Evolutionary conservation across 495 filamentous ascomycete genomes (phyloP).

Genomic region (Daldinia decipiens): DNA sequence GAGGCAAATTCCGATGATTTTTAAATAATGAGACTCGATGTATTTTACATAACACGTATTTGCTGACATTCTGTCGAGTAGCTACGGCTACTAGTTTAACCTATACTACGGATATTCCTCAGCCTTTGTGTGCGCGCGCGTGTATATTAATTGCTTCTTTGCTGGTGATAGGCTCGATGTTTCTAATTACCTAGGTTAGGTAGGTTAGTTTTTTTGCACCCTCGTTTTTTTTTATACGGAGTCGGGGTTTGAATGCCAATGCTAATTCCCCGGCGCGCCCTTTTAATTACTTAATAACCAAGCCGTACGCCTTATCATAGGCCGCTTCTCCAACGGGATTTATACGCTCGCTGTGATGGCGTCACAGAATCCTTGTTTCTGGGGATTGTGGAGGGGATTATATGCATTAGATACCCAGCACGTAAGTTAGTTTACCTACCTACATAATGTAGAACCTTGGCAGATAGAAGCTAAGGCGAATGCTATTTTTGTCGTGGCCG

Average conservation of each 20-base stretch:
- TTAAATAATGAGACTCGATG: conserved; percentile 31
- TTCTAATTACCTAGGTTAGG: no score
- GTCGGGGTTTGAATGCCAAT: conserved; percentile 39
- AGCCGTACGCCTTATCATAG: not conserved
- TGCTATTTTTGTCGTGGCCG: not conserved
- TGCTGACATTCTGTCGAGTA: conserved; percentile 12
- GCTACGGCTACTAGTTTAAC: conserved; percentile 13
- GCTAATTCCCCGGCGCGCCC: conserved; percentile 29
- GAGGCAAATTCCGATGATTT: conserved; percentile 30
- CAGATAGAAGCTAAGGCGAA: not conserved
- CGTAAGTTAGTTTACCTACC: not conserved
- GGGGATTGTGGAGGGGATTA: not conserved
- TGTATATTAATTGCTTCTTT: not conserved
- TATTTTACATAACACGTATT: conserved; percentile 25
- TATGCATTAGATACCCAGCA: not conserved
- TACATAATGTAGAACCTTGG: not conserved
- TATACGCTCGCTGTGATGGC: not conserved
- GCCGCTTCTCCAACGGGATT: not conserved
- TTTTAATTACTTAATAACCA: conserved; percentile 13
- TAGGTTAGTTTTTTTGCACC: conserved; percentile 3
- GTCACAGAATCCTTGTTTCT: not conserved
- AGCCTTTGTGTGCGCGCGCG: conserved; percentile 1
- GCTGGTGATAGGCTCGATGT: not conserved
- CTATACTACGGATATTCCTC: conserved; percentile 33
- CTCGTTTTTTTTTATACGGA: not conserved